These are phyloP conservation scores for Colletotrichum eleusines DNA, from an alignment of 2,329 filamentous ascomycete genomes.

Conservation along the genomic window DNA sequence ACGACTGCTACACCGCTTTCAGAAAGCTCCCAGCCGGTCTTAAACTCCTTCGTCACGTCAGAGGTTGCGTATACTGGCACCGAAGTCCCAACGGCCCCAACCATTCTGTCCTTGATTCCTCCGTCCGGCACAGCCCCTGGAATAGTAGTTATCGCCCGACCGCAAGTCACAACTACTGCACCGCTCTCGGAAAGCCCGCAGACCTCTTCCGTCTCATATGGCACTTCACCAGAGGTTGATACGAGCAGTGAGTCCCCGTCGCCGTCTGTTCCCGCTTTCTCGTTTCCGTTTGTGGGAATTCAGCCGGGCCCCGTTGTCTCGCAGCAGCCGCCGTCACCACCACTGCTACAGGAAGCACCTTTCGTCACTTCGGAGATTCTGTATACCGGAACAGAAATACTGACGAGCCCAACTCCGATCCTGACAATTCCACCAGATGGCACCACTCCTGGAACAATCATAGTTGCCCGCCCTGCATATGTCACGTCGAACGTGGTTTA, in stretches of 20 bases:
- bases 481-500: slow-evolving; percentile 29
- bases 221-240: not conserved
- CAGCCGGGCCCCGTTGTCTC: not conserved
- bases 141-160: not conserved
- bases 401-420: not conserved
- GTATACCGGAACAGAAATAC: not conserved
- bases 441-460: slow-evolving; percentile 28
- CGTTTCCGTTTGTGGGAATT: not conserved
- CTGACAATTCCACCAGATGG: slow-evolving; percentile 16
- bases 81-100: not conserved
- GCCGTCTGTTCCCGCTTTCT: not conserved
- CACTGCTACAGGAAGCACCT: not conserved
- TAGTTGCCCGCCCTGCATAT: slow-evolving; percentile 26
- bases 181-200: too few relatives aligned
- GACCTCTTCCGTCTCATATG: not conserved
- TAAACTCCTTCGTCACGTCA: slow-evolving; percentile 17
- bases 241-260: not conserved
- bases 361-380: not conserved
- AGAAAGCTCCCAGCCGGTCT: not conserved
- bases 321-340: not conserved
- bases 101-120: not conserved
- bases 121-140: not conserved
- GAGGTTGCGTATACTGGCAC: slow-evolving; percentile 18
- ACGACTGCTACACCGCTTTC: too few relatives aligned
- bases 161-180: not conserved